Evolutionary conservation across 257 asterid species (phyloP).

Genomic region (Agastache rugosa): DNA sequence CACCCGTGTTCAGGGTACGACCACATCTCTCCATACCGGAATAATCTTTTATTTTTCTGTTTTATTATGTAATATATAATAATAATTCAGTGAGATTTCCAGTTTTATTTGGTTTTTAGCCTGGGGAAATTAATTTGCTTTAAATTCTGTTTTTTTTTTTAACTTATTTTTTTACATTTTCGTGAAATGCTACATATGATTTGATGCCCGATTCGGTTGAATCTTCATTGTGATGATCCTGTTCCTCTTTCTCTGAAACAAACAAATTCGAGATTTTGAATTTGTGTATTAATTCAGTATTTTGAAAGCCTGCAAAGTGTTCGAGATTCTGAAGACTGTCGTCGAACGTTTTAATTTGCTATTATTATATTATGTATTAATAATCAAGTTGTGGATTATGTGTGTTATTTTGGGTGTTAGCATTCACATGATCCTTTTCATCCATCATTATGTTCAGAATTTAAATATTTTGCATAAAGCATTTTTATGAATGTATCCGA

Average conservation of each 20-base stretch:
- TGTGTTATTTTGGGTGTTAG: background rate
- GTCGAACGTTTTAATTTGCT: background rate
- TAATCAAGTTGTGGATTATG: background rate
- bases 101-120: background rate
- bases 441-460: background rate
- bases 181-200: background rate
- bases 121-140: background rate
- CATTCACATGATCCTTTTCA: background rate
- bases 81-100: background rate
- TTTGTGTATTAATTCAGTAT: background rate
- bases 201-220: background rate
- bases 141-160: background rate
- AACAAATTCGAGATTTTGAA: background rate
- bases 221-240: background rate
- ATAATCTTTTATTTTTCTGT: background rate
- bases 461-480: background rate
- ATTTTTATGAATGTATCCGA: slow-evolving; percentile 2
- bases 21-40: too few relatives aligned
- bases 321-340: background rate
- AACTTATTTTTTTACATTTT: background rate
- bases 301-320: slow-evolving; percentile 18
- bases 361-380: too few relatives aligned
- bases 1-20: slow-evolving; percentile 96
- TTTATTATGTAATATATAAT: background rate
- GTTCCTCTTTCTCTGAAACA: background rate